Evolutionary conservation across 139 green algal species (phyloP).

Genomic region (Closterium sp.): DNA sequence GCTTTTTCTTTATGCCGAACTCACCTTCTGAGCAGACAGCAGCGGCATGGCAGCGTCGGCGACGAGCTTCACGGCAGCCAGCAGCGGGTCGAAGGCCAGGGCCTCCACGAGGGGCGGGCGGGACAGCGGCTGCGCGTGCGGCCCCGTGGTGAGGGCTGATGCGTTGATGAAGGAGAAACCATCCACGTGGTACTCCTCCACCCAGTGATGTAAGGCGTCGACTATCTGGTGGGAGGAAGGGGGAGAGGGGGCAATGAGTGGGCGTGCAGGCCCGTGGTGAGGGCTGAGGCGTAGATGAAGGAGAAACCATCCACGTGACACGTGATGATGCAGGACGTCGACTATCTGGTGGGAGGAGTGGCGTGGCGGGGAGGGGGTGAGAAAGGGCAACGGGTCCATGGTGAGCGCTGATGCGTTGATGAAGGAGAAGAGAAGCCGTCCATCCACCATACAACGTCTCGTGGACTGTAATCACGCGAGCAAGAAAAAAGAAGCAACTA

Average conservation of each 20-base stretch:
- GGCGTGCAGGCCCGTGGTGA: constrained; percentile 66
- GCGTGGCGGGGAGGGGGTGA: not conserved
- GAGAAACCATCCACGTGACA: constrained; percentile 70
- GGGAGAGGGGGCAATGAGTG: not conserved
- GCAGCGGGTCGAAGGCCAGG: constrained; percentile 80
- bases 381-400: too few species aligned
- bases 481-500: too few species aligned
- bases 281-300: constrained; percentile 92
- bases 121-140: constrained; percentile 56
- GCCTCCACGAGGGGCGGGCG: constrained; percentile 81
- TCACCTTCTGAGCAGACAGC: too few species aligned
- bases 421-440: too few species aligned
- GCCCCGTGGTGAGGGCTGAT: constrained; percentile 81
- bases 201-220: constrained; percentile 92
- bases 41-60: constrained; percentile 70
- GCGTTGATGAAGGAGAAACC: constrained; percentile 86
- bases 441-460: too few species aligned
- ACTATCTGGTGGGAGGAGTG: constrained; percentile 59
- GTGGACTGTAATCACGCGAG: too few species aligned
- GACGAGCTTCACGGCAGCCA: constrained; percentile 90
- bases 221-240: constrained; percentile 60
- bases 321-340: constrained; percentile 91
- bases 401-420: too few species aligned
- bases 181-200: constrained; percentile 77
- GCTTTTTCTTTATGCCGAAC: too few species aligned